Percentiles rank a stretch among this genome's conserved stretches.
Evolutionary conservation across 2,329 filamentous ascomycete species (phyloP).

Genomic region (Beauveria bassiana): DNA sequence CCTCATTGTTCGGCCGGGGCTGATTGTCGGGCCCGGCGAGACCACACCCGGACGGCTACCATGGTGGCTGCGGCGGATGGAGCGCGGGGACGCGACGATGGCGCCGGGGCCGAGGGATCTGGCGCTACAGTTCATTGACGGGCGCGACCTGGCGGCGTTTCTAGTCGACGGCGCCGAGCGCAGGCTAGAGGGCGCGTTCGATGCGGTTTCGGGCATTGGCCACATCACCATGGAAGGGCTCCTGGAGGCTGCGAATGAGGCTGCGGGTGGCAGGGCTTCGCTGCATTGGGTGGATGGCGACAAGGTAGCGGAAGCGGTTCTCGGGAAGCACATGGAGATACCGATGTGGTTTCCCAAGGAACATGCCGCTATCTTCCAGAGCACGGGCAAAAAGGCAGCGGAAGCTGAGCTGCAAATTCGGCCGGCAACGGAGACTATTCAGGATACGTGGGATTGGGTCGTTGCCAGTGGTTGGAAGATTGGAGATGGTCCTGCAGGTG

Average conservation of each 20-base stretch:
- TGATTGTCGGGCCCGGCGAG: conserved; percentile 12
- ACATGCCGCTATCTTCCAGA: neutral
- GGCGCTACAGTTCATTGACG: conserved; percentile 12
- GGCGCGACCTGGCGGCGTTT: conserved; percentile 12
- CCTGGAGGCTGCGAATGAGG: conserved; percentile 5
- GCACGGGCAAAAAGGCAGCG: neutral
- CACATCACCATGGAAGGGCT: conserved; percentile 5
- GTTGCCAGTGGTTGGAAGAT: conserved; percentile 4
- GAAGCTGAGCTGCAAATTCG: conserved; percentile 8
- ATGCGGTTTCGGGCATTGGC: neutral
- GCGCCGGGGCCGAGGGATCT: conserved; percentile 11
- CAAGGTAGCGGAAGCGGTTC: neutral
- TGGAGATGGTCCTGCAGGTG: neutral
- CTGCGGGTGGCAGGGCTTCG: neutral
- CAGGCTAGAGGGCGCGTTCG: conserved; percentile 3
- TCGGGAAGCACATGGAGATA: conserved; percentile 6
- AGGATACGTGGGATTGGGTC: conserved; percentile 13
- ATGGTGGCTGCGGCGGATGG: conserved; percentile 11
- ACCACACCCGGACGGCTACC: neutral
- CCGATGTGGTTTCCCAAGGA: conserved; percentile 10
- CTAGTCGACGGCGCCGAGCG: conserved; percentile 11
- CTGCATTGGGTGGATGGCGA: conserved; percentile 11
- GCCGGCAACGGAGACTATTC: conserved; percentile 1
- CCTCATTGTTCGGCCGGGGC: conserved; percentile 8
- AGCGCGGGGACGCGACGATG: conserved; percentile 9